Evolutionary conservation across 2,329 filamentous ascomycete species (phyloP), one percentile per base, ranked within the genome.

Genomic region (Tothia fuscella): DNA sequence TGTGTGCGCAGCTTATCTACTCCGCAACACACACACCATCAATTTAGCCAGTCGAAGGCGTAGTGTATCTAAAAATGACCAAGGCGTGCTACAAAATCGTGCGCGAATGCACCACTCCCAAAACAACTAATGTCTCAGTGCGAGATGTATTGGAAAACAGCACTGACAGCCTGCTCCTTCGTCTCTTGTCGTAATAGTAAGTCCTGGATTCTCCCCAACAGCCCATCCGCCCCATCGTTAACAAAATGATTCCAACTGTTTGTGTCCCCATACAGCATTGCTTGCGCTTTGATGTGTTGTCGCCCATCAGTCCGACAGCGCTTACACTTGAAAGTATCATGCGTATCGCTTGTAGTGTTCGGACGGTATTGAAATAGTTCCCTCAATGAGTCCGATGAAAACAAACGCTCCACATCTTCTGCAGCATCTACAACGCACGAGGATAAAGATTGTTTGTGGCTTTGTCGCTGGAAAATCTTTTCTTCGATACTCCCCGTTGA

Each of bases 241-340:
- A 82, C 75, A 63, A 95, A 93, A 61, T 98, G 91, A 55, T 98
- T 98, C 91, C 91, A 98, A n/a, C 86, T 89, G 62, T 87, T 96
- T 17, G 91, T 96, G 56, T 98, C 91, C 40, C 91, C 91, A 56
- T 98, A 98, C 46, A 98, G 66, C 80, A 96, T 89, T 1, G 91
- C 91, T 3, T 83, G 83, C 2, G 89, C 86, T 60, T 95, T 96
- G 55, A 95, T 75, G 48, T 74, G 76, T 62, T 98, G 91, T 47
- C 73, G 80, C 1, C 89, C 89, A 53, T 93, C 85, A 1, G 84
- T 80, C 54, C 82, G 83, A 61, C 91, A 98, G 30, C 91, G 72
- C 67, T 94, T 95, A 61, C 91, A 98, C 65, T 94, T 96, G 72
- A 98, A 96, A 0, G 89, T 96, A 56, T 96, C 91, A 58, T 98